Evolutionary conservation across 371 early-diverging fungal genomes (phyloP), one percentile per base, ranked within the genome.

Genomic region (Mucor irregularis): DNA sequence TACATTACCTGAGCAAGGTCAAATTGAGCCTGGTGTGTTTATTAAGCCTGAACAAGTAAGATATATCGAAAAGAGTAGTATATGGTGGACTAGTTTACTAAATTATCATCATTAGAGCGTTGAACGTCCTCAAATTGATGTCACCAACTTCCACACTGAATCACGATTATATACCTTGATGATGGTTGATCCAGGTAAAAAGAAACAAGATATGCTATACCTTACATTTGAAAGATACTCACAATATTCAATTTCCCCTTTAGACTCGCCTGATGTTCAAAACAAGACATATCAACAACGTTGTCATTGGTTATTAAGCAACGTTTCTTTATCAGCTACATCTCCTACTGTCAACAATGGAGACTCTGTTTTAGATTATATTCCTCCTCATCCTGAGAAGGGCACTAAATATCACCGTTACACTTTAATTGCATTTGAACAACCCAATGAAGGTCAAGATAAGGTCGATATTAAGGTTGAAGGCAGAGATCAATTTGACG

Each of bases 331-430:
- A 54, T 84, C 81, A 56, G 73, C 82, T 34, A 81, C 83, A 26
- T 63, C 80, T 56, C 47, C 74, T 9, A 49, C 58, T 10, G 73
- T 83, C 4, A 49, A 47, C 21, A 75, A 56, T 25, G 85, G 86
- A 14, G 75, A 85, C 31, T 69, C 74, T n/a, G 62, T 89, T 17
- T 62, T 90, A 29, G 70, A 80, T 6, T 93, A 92, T 61, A 46
- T 88, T 21, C 89, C 91, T 44, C 92, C 92, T 50, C 93, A 93
- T 62, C 93, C 93, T 29, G 83, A 89, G 43, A 82, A 83, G 56
- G 92, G 92, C 31, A 87, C 91, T 31, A 86, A 86, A 62, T 80
- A 78, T 49, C 93, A 93, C 58, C 85, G 93, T 25, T 90, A 90
- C 61, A 88, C 87, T 24, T 50, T 88, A 25, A 73, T 89, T 52